phyloP scores from a whole-genome alignment of 805 yeast species.

The Candida berthetii region DNA sequence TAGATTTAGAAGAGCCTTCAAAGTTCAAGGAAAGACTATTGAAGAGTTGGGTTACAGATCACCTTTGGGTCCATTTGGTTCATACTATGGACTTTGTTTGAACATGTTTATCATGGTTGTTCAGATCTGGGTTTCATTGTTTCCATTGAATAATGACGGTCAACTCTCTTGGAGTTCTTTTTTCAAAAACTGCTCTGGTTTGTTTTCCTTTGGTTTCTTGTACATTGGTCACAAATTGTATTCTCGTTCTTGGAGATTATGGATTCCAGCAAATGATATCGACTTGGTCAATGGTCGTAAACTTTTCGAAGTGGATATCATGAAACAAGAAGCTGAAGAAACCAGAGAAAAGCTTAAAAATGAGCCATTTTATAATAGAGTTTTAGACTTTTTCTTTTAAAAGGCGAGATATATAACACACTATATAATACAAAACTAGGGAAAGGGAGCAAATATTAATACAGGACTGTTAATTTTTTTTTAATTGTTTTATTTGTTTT shows the following conservation, averaged over 20 bases:
- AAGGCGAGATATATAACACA: no score
- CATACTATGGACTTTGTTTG: slow-evolving; percentile 40
- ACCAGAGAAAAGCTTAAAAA: slow-evolving; percentile 22
- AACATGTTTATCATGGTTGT: slow-evolving; percentile 44
- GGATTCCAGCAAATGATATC: slow-evolving; percentile 37
- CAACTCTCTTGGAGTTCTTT: slow-evolving; percentile 31
- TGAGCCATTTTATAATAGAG: slow-evolving; percentile 25
- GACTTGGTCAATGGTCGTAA: slow-evolving; percentile 55
- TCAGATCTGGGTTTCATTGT: slow-evolving; percentile 61
- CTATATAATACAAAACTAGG: no score
- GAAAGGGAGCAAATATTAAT: no score
- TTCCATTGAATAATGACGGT: slow-evolving; percentile 40
- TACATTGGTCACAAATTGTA: slow-evolving; percentile 39
- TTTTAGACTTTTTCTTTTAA: slow-evolving; percentile 20
- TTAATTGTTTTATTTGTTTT: no score
- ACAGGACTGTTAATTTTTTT: neutral
- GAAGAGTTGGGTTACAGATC: slow-evolving; percentile 48
- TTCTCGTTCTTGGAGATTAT: slow-evolving; percentile 23
- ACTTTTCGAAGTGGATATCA: slow-evolving; percentile 37
- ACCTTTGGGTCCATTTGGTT: slow-evolving; percentile 45
- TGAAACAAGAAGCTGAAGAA: slow-evolving; percentile 31
- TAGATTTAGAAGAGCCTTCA: slow-evolving; percentile 52
- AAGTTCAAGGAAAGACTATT: slow-evolving; percentile 40
- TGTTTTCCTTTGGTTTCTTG: slow-evolving; percentile 37
- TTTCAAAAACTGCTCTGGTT: slow-evolving; percentile 46